These are phyloP conservation scores for Eremochloa ophiuroides DNA, from an alignment of 176 grass and related monocot species.

Conservation along the genomic window DNA sequence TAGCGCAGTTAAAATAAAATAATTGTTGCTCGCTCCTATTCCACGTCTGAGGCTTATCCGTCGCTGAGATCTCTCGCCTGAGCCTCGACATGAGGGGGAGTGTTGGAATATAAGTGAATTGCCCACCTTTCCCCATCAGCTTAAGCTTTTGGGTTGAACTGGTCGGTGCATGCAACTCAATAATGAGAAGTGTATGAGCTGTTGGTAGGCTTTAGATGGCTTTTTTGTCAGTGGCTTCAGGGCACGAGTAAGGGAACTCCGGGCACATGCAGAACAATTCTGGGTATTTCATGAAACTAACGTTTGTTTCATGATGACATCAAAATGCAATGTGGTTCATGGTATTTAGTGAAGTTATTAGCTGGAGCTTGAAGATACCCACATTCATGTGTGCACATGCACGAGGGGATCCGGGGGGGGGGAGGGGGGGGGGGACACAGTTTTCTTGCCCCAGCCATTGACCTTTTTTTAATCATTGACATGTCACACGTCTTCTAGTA, in stretches of 20 bases:
- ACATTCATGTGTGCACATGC: background rate
- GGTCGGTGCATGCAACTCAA: too few species aligned
- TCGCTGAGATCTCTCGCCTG: too few species aligned
- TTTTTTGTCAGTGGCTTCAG: background rate
- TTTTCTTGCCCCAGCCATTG: constrained; percentile 13
- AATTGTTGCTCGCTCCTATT: too few species aligned
- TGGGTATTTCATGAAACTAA: background rate
- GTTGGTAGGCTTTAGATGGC: background rate
- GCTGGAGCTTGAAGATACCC: background rate
- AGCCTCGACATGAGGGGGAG: too few species aligned
- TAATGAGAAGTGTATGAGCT: background rate
- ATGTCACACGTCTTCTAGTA: background rate
- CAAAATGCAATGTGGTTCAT: background rate
- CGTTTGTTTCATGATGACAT: background rate
- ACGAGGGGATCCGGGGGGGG: background rate
- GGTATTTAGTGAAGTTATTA: background rate
- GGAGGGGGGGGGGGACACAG: background rate
- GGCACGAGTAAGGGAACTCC: background rate
- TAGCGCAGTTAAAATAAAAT: too few species aligned
- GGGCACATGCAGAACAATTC: background rate
- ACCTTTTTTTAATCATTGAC: constrained; percentile 15
- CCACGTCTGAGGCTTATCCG: too few species aligned
- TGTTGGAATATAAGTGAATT: too few species aligned
- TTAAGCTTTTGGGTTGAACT: too few species aligned
- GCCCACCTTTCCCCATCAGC: too few species aligned